A percentile compares a stretch with the other conserved stretches of the same genome.
Conservation (phyloP, 2,329 filamentous ascomycete genomes). For the Ophiocordyceps camponoti-floridani region DNA sequence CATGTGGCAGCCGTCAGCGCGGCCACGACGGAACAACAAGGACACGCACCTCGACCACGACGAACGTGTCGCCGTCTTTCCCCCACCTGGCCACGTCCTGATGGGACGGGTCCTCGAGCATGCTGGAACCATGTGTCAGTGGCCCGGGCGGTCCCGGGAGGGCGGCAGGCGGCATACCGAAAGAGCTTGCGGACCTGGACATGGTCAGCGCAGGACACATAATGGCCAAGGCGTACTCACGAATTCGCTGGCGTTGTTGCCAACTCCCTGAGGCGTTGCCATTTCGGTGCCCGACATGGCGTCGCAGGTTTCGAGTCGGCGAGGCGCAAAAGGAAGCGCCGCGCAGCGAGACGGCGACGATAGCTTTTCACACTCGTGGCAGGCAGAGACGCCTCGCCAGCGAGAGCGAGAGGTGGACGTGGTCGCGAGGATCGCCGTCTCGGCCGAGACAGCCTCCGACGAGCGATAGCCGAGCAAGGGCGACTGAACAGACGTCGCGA, state of each 20-base stretch:
- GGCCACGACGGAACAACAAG: constrained; percentile 1
- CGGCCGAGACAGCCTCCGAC: not conserved
- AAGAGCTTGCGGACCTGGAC: constrained; percentile 87
- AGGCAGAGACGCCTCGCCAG: not conserved
- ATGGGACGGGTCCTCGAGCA: constrained; percentile 91
- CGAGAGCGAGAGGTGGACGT: not conserved
- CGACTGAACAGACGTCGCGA: not conserved
- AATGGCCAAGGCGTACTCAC: constrained; percentile 34
- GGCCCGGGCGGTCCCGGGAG: not conserved
- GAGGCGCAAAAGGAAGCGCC: not conserved
- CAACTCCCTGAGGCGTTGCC: constrained; percentile 18
- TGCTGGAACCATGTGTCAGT: constrained; percentile 21
- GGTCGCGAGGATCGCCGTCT: not conserved
- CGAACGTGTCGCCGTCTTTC: constrained; percentile 86
- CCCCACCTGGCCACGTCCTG: constrained; percentile 90
- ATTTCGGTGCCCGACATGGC: constrained; percentile 17
- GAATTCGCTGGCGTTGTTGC: constrained; percentile 88
- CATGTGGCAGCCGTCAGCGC: not conserved
- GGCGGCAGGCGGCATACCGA: constrained; percentile 45
- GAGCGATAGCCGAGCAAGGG: not conserved
- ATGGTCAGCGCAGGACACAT: not conserved
- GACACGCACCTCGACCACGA: constrained; percentile 72
- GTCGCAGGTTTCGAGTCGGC: not conserved
- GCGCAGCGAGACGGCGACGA: not conserved
- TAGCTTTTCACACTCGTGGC: not conserved